Conservation (phyloP, 495 filamentous ascomycete genomes). For the Aspergillus asperescens region DNA sequence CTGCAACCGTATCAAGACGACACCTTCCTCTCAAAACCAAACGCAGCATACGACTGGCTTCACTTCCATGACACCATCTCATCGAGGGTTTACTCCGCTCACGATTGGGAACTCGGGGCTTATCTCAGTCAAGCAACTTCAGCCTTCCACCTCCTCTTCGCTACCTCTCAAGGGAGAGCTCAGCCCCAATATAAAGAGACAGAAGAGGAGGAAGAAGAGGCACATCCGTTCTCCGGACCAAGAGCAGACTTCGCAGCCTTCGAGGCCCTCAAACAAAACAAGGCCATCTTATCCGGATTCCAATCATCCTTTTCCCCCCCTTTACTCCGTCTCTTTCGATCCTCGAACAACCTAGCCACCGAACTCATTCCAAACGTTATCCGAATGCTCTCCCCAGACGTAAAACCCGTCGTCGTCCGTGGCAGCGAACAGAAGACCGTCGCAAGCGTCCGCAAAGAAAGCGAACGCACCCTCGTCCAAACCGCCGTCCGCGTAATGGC, state of each 20-base stretch:
- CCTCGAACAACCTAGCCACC: slow-evolving; percentile 62
- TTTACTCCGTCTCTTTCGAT: slow-evolving; percentile 70
- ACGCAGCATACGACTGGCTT: slow-evolving; percentile 85
- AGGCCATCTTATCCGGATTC: slow-evolving; percentile 47
- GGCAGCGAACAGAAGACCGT: slow-evolving; percentile 62
- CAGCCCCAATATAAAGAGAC: slow-evolving; percentile 32
- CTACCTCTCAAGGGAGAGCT: slow-evolving; percentile 39
- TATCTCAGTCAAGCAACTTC: slow-evolving; percentile 83
- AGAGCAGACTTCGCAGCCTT: slow-evolving; percentile 71
- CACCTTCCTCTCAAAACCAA: slow-evolving; percentile 80
- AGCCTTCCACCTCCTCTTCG: slow-evolving; percentile 90
- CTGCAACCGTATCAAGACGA: slow-evolving; percentile 88
- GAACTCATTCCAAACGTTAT: slow-evolving; percentile 81
- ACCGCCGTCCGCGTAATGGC: slow-evolving; percentile 74
- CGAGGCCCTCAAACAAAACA: slow-evolving; percentile 68
- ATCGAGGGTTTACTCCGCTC: slow-evolving; percentile 61
- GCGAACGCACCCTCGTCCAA: slow-evolving; percentile 72
- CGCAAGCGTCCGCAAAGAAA: slow-evolving; percentile 79
- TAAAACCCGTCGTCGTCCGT: slow-evolving; percentile 87
- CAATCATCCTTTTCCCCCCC: slow-evolving; percentile 53
- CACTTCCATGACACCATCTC: slow-evolving; percentile 86
- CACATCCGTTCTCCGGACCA: slow-evolving; percentile 71
- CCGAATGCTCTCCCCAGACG: slow-evolving; percentile 76
- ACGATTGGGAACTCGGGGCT: slow-evolving; percentile 82
- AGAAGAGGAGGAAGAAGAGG: slow-evolving; percentile 49